Percentiles rank a stretch among this genome's conserved stretches.
Evolutionary conservation across 1,139 yeast genomes (phyloP).

Genomic region (Taiozyma onychis): DNA sequence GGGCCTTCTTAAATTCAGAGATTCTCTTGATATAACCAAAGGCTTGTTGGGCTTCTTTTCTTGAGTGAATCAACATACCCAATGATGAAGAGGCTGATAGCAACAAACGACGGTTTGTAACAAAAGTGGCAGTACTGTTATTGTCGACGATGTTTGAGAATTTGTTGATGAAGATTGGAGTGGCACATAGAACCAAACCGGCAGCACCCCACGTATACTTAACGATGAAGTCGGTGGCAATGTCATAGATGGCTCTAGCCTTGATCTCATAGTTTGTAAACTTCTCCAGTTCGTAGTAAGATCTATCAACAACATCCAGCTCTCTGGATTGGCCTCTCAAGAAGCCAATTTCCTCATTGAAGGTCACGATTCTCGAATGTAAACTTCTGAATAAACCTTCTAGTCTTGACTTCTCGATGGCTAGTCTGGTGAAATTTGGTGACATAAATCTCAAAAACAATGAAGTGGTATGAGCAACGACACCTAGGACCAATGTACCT

Average conservation of each 20-base stretch:
- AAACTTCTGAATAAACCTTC: constrained; percentile 84
- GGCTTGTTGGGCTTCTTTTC: constrained; percentile 78
- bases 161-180: constrained; percentile 77
- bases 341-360: constrained; percentile 83
- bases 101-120: constrained; percentile 83
- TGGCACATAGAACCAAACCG: constrained; percentile 80
- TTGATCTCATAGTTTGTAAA: constrained; percentile 76
- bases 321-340: constrained; percentile 80
- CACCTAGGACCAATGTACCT: constrained; percentile 76
- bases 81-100: constrained; percentile 85
- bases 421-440: constrained; percentile 85
- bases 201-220: constrained; percentile 97
- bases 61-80: constrained; percentile 80
- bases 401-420: constrained; percentile 69
- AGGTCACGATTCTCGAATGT: constrained; percentile 75
- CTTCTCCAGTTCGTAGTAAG: constrained; percentile 76
- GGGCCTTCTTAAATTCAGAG: constrained; percentile 60
- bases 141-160: constrained; percentile 40
- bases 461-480: constrained; percentile 79
- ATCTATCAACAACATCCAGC: constrained; percentile 67
- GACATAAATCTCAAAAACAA: constrained; percentile 67
- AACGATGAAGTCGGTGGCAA: constrained; percentile 77
- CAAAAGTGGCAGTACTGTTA: constrained; percentile 66
- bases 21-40: constrained; percentile 82
- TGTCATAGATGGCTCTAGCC: constrained; percentile 69